Conservation (phyloP, 75 land plant species). For the Picea glauca region DNA sequence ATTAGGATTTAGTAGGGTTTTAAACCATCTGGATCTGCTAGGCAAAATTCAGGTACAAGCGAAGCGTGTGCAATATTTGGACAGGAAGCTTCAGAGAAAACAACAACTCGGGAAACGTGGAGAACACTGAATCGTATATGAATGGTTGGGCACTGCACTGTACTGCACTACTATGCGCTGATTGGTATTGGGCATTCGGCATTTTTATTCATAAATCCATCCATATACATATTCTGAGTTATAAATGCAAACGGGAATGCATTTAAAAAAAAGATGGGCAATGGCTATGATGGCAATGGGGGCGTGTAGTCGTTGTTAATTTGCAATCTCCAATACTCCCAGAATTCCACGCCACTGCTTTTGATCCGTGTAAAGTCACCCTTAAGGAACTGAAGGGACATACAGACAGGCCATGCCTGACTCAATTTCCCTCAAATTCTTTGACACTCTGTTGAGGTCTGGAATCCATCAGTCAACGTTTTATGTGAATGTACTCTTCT, state of each 20-base stretch:
- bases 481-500: slow-evolving; percentile 5
- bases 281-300: not conserved
- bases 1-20: not conserved
- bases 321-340: slow-evolving; percentile 33
- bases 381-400: not conserved
- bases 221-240: not conserved
- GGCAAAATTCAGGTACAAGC: too few relatives aligned
- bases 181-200: not conserved
- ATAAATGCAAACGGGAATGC: not conserved
- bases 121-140: slow-evolving; percentile 1
- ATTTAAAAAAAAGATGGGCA: not conserved
- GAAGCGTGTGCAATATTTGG: not conserved
- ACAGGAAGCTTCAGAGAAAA: too few relatives aligned
- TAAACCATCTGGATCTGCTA: not conserved
- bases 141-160: slow-evolving; percentile 3
- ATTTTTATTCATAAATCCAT: too few relatives aligned
- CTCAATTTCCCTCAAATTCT: slow-evolving; percentile 5
- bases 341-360: slow-evolving; percentile 39
- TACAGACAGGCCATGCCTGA: not conserved
- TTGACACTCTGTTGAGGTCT: slow-evolving; percentile 2
- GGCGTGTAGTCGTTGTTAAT: slow-evolving; percentile 39
- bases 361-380: not conserved
- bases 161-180: not conserved
- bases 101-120: not conserved
- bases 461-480: not conserved